These are phyloP conservation scores for Globisporangium nunn DNA, from an alignment of 352 stramenopile genomes.

Conservation along the genomic window DNA sequence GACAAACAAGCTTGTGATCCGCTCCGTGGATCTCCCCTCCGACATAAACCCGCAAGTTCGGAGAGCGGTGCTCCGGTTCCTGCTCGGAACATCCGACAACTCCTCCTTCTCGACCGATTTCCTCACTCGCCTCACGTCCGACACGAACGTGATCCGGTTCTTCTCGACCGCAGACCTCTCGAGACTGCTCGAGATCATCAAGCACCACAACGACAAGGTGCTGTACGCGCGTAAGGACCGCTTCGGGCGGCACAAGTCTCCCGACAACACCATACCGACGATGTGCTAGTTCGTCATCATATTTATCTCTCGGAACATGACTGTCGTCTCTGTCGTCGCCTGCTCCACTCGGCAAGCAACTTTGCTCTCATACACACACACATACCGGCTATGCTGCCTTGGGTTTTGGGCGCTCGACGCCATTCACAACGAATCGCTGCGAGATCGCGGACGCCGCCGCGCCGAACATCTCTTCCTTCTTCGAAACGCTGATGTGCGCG, in stretches of 20 bases:
- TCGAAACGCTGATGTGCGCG: conserved; percentile 65
- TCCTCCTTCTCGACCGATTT: neutral
- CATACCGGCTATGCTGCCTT: conserved; percentile 14
- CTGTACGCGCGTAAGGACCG: conserved; percentile 8
- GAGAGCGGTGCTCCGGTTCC: conserved; percentile 2
- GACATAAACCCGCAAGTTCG: conserved; percentile 3
- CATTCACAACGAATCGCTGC: conserved; percentile 59
- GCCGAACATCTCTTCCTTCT: conserved; percentile 83
- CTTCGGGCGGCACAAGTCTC: conserved; percentile 3
- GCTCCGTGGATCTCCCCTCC: neutral
- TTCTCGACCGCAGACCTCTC: conserved; percentile 7
- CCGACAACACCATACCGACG: neutral
- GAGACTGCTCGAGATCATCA: conserved; percentile 6
- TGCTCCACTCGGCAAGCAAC: neutral
- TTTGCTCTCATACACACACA: neutral
- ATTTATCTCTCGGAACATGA: neutral
- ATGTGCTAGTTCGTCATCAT: neutral
- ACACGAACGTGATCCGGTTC: conserved; percentile 5
- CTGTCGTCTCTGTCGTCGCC: conserved; percentile 3
- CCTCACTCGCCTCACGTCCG: neutral
- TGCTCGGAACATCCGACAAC: conserved; percentile 1
- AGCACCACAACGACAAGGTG: conserved; percentile 4
- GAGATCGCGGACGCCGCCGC: conserved; percentile 74
- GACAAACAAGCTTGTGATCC: neutral
- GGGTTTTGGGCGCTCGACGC: conserved; percentile 11